Evolutionary conservation across 108 stramenopile genomes (phyloP).

Genomic region (Skeletonema tropicum): DNA sequence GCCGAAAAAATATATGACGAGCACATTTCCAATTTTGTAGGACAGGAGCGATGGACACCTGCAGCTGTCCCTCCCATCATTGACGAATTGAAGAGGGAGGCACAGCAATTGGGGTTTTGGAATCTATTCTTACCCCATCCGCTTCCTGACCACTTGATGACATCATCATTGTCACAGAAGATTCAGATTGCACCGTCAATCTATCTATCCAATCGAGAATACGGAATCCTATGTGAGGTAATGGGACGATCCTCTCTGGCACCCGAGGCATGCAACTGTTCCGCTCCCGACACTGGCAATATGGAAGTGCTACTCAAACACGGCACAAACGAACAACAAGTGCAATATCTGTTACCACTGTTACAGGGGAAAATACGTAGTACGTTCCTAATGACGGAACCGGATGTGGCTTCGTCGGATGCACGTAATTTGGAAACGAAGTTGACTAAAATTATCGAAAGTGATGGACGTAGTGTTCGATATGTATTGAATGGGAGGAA

Average conservation of each 20-base stretch:
- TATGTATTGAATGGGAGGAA: constrained; percentile 86
- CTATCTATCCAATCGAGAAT: constrained; percentile 76
- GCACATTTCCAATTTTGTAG: constrained; percentile 58
- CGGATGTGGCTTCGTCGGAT: constrained; percentile 90
- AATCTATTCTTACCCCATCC: constrained; percentile 84
- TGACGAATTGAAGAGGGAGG: constrained; percentile 60
- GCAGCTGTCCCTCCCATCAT: constrained; percentile 77
- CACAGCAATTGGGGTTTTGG: constrained; percentile 83
- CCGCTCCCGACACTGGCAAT: constrained; percentile 97
- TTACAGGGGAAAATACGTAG: constrained; percentile 85
- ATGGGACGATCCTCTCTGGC: constrained; percentile 90
- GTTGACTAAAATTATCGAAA: constrained; percentile 39
- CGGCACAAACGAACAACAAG: constrained; percentile 80
- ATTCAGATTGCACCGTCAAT: constrained; percentile 45
- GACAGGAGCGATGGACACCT: constrained; percentile 65
- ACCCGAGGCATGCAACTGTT: constrained; percentile 94
- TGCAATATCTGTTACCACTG: constrained; percentile 74
- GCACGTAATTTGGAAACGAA: constrained; percentile 89
- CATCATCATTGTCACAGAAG: background rate
- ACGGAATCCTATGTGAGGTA: constrained; percentile 86
- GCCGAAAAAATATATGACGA: constrained; percentile 76
- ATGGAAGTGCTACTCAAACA: constrained; percentile 96
- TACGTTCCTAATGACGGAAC: constrained; percentile 97
- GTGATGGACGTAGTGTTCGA: constrained; percentile 19
- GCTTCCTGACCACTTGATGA: constrained; percentile 52